Conservation (phyloP, 2,329 filamentous ascomycete genomes). For the Colletotrichum zoysiae region DNA sequence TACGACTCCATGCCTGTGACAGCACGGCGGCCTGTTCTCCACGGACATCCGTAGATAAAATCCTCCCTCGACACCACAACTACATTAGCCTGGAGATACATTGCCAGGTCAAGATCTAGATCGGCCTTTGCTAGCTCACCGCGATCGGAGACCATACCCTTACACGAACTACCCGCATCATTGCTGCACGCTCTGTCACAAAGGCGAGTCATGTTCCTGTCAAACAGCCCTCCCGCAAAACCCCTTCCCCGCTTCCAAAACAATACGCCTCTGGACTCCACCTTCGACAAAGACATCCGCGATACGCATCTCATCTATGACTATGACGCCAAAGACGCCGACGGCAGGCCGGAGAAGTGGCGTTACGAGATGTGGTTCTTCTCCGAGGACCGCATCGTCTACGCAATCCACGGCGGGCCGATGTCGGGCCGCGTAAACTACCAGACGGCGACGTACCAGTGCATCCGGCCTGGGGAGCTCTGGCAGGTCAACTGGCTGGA, state of each 20-base stretch:
- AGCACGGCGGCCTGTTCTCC: constrained; percentile 20
- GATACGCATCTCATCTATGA: constrained; percentile 70
- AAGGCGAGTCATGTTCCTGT: constrained; percentile 40
- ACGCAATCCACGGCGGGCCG: constrained; percentile 70
- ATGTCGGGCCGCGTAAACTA: constrained; percentile 68
- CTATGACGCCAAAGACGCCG: constrained; percentile 61
- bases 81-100: neutral
- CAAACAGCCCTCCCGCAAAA: constrained; percentile 28
- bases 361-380: constrained; percentile 73
- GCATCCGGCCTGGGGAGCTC: constrained; percentile 67
- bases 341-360: constrained; percentile 69
- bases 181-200: neutral
- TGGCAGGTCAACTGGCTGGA: constrained; percentile 74
- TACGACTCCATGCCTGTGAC: constrained; percentile 29
- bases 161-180: neutral
- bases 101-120: neutral
- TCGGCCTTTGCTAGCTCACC: neutral
- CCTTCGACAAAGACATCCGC: constrained; percentile 64
- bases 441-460: constrained; percentile 68
- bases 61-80: neutral
- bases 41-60: constrained; percentile 37
- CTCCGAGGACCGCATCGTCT: constrained; percentile 65
- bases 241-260: constrained; percentile 41
- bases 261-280: constrained; percentile 43
- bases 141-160: neutral